A percentile compares a stretch with the other conserved stretches of the same genome.
phyloP scores from a whole-genome alignment of 805 yeast species.

The Ogataea degrootiae region DNA sequence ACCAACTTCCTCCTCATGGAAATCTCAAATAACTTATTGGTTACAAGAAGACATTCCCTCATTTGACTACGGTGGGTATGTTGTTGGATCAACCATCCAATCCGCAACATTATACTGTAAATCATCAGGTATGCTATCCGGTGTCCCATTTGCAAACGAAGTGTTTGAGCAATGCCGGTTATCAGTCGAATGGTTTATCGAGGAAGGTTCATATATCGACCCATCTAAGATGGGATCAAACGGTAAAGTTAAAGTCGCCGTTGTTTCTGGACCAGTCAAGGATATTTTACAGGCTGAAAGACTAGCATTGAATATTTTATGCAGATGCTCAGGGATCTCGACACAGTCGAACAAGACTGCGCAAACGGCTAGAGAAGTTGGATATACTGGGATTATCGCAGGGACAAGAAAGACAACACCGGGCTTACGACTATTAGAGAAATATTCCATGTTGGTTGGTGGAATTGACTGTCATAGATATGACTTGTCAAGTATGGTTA shows the following conservation, averaged over 20 bases:
- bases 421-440: constrained; percentile 82
- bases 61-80: constrained; percentile 91
- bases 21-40: constrained; percentile 67
- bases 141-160: constrained; percentile 86
- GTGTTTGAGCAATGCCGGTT: constrained; percentile 74
- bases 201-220: constrained; percentile 62
- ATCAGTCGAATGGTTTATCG: constrained; percentile 62
- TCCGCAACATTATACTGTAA: constrained; percentile 80
- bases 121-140: constrained; percentile 72
- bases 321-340: constrained; percentile 85
- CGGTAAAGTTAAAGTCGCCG: constrained; percentile 70
- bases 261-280: constrained; percentile 74
- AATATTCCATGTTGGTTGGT: constrained; percentile 92
- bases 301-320: constrained; percentile 74
- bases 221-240: constrained; percentile 30
- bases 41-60: constrained; percentile 87
- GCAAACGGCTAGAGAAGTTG: constrained; percentile 56
- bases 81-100: constrained; percentile 74
- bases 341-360: constrained; percentile 61
- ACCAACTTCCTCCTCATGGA: constrained; percentile 81
- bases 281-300: constrained; percentile 80
- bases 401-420: constrained; percentile 99
- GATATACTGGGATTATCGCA: constrained; percentile 81
- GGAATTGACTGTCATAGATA: constrained; percentile 92
- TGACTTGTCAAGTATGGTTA: constrained; percentile 89